Percentiles rank a stretch among this genome's conserved stretches.
Evolutionary conservation across 345 rosid genomes (phyloP).

Genomic region (Lagerstroemia speciosa): DNA sequence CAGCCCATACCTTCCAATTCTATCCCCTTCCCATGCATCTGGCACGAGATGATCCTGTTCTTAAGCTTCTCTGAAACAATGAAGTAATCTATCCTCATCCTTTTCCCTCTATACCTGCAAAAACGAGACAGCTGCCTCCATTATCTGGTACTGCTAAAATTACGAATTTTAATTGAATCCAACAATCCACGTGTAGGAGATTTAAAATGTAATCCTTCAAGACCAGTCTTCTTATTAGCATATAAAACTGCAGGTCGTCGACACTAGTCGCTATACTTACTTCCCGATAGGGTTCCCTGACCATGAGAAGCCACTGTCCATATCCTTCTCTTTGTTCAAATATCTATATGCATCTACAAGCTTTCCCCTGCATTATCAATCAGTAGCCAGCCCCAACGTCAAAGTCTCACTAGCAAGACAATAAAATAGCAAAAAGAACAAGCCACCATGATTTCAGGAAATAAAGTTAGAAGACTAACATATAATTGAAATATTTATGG

Average conservation of each 20-base stretch:
- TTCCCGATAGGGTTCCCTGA: conserved; percentile 86
- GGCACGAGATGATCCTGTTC: conserved; percentile 52
- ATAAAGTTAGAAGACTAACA: background rate
- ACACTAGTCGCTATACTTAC: conserved; percentile 37
- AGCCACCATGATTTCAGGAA: background rate
- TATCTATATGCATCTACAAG: conserved; percentile 80
- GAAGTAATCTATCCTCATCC: conserved; percentile 90
- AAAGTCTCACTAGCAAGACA: background rate
- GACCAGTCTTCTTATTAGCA: background rate
- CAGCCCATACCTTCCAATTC: conserved; percentile 54
- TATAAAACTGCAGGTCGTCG: background rate
- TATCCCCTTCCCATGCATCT: conserved; percentile 76
- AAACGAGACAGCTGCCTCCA: background rate
- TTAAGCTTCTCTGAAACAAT: conserved; percentile 62
- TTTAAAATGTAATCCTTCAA: background rate
- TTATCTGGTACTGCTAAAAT: background rate
- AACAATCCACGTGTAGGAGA: background rate
- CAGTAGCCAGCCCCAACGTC: conserved; percentile 1
- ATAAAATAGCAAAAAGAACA: background rate
- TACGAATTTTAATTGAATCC: background rate
- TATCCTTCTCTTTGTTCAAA: conserved; percentile 76
- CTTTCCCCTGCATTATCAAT: conserved; percentile 52
- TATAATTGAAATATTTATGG: background rate
- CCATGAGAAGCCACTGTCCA: conserved; percentile 93
- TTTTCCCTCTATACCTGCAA: conserved; percentile 80